These are phyloP conservation scores for Caryopteris hybrid DNA, from an alignment of 305 asterid genomes.

Conservation along the genomic window DNA sequence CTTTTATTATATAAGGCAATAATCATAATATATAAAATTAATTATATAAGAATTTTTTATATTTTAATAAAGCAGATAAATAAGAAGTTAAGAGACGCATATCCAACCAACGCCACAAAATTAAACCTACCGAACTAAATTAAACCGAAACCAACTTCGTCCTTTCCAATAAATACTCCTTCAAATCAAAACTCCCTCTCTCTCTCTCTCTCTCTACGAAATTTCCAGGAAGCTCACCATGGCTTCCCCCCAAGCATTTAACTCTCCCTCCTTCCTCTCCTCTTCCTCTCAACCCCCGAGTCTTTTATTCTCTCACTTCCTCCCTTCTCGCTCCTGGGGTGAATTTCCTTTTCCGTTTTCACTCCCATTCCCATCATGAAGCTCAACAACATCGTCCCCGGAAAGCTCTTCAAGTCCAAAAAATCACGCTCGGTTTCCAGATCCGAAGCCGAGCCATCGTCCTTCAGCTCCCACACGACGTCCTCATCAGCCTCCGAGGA, in stretches of 20 bases:
- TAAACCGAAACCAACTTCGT: neutral
- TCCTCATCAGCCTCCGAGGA: constrained; percentile 31
- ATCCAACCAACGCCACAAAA: neutral
- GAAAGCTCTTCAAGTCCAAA: constrained; percentile 30
- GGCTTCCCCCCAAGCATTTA: constrained; percentile 37
- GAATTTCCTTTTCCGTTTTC: neutral
- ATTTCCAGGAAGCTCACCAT: constrained; percentile 52
- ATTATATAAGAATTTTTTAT: too few relatives aligned
- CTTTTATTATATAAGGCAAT: too few relatives aligned
- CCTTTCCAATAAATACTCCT: constrained; percentile 22
- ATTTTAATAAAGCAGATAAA: too few relatives aligned
- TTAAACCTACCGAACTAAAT: neutral
- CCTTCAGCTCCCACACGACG: constrained; percentile 37
- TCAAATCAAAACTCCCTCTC: neutral
- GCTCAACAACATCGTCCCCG: constrained; percentile 30
- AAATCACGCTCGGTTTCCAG: constrained; percentile 41
- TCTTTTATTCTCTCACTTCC: neutral
- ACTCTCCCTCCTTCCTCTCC: constrained; percentile 25
- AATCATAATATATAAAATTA: too few relatives aligned
- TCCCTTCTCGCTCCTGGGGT: neutral
- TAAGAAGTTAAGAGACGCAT: neutral
- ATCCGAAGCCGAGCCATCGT: constrained; percentile 40
- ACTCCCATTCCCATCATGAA: constrained; percentile 31
- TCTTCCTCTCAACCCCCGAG: neutral
- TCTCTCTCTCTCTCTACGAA: constrained; percentile 41